Base-by-base conservation (phyloP, 257 asterid genomes). In the Scutellaria baicalensis region DNA sequence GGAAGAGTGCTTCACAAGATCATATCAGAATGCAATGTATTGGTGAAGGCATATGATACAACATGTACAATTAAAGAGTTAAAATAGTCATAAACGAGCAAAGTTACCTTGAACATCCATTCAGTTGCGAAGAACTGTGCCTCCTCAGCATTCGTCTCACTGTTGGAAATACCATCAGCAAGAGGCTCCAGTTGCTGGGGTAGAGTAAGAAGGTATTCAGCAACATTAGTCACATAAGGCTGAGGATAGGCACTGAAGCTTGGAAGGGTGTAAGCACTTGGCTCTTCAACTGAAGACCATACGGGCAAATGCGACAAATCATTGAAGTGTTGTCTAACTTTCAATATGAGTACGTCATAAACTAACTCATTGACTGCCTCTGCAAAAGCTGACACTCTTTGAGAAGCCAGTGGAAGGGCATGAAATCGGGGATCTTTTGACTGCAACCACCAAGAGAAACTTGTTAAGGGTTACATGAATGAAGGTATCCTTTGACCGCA, bases 111-210 rank as follows among this genome's bases (percentile, higher is more conserved):
- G 85, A 94, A 94, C 98, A 94, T 94, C 99, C 99, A 94, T 78
- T 94, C 98, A 42, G 98, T 91, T 44, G 98, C 96, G 48, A 94
- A 91, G 81, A 91, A 91, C 72, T 94, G 99, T 17, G 95, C 92
- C 49, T 94, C 99, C 75, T 94, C 98, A 71, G 91, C 90, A 83
- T 86, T 89, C 64, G 86, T 82, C 63, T 91, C 97, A 66, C 79
- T 81, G 84, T 55, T 82, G 54, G 97, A 84, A 64, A 91, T 89
- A 59, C 96, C 94, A 71, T 94, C 99, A 0, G 89, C 96, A 49
- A 91, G 97, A 60, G 99, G 99, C 84, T 94, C 97, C 74, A 94
- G 69, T 80, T 94, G 98, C 74, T 94, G 99, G 78, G 99, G 97
- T 64, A 91, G 78, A 21, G 97, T 94, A 33, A 94, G 99, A 69